These are phyloP conservation scores for Ephemerocybe angulata DNA, from an alignment of 768 basidiomycete genomes.

Conservation along the genomic window DNA sequence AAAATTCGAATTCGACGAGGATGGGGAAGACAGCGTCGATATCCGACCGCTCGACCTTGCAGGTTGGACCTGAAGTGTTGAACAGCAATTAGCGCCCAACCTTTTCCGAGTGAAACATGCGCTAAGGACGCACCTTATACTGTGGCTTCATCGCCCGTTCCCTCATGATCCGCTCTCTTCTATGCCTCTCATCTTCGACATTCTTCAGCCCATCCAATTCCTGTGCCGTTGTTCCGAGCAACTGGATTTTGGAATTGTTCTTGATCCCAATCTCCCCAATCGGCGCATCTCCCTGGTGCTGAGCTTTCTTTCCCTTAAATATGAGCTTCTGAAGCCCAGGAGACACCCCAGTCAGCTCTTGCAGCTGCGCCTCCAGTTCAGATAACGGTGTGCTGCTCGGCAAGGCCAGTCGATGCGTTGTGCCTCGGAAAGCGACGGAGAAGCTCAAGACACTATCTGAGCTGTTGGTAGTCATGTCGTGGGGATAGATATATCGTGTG, in stretches of 20 bases:
- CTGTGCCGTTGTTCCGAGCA: constrained; percentile 61
- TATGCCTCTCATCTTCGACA: constrained; percentile 55
- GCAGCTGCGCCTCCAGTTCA: constrained; percentile 46
- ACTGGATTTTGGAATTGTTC: constrained; percentile 62
- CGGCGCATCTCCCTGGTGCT: constrained; percentile 25
- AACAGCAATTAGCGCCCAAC: neutral
- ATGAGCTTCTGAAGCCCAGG: constrained; percentile 66
- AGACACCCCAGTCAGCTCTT: constrained; percentile 65
- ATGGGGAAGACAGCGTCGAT: constrained; percentile 19
- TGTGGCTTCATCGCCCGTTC: constrained; percentile 56
- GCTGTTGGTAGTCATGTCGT: too few relatives aligned
- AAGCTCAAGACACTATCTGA: too few relatives aligned
- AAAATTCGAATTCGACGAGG: constrained; percentile 41
- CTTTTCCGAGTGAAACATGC: neutral
- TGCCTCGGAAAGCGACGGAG: constrained; percentile 47
- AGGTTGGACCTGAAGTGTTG: constrained; percentile 47
- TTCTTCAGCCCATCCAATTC: constrained; percentile 54
- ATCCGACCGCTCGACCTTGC: constrained; percentile 37
- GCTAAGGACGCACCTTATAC: constrained; percentile 46
- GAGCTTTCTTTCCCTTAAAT: constrained; percentile 61
- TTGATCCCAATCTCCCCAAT: constrained; percentile 51
- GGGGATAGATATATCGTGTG: too few relatives aligned
- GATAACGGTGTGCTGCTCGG: constrained; percentile 49
- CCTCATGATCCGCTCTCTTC: constrained; percentile 53
- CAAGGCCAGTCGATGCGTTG: constrained; percentile 43